These are phyloP conservation scores for Fallopia convolvulus DNA, from an alignment of 148 eudicot species.

Conservation along the genomic window DNA sequence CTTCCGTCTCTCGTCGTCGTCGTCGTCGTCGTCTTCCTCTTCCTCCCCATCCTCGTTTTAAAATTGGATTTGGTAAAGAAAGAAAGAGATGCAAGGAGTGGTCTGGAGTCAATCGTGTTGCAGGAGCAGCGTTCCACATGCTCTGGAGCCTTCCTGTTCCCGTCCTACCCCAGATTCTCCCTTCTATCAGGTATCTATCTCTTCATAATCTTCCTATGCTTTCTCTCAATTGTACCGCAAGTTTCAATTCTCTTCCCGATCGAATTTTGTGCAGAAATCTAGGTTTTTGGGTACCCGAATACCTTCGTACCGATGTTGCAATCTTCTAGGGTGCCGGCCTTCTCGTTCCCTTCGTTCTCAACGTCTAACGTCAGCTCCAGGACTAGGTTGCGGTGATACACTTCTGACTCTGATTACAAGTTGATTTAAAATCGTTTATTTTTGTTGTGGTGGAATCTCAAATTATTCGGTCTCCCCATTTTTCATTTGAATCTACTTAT, in stretches of 20 bases:
- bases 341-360: constrained; percentile 7
- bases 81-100: constrained; percentile 10
- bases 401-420: background rate
- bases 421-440: background rate
- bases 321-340: background rate
- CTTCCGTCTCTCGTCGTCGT: background rate
- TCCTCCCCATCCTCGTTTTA: background rate
- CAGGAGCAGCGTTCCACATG: constrained; percentile 22
- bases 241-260: background rate
- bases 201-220: constrained; percentile 18
- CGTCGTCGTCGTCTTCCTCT: background rate
- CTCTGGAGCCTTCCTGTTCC: constrained; percentile 40
- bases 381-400: background rate
- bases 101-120: constrained; percentile 4
- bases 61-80: background rate
- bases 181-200: constrained; percentile 13
- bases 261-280: constrained; percentile 18
- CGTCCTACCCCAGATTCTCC: constrained; percentile 18
- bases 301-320: constrained; percentile 10
- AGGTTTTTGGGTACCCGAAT: constrained; percentile 20
- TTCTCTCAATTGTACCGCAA: background rate
- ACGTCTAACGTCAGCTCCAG: background rate
- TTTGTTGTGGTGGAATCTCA: background rate
- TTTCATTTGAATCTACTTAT: background rate
- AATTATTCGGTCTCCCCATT: background rate